phyloP scores from a whole-genome alignment of 345 rosid genomes.

The Camelina sativa region DNA sequence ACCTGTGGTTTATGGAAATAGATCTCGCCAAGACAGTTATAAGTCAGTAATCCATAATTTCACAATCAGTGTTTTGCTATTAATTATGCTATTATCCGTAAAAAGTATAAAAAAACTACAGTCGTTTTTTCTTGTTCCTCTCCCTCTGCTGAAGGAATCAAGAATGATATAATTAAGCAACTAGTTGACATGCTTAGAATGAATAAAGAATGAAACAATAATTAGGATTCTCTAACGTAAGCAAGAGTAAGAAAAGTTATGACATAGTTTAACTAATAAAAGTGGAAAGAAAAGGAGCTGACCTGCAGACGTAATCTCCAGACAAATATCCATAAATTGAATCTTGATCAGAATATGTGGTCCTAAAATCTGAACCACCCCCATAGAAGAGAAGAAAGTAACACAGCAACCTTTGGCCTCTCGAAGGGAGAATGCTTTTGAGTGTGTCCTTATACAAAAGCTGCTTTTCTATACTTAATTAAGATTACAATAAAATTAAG shows the following conservation, averaged over 20 bases:
- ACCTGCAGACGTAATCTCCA: constrained; percentile 44
- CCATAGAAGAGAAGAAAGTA: constrained; percentile 45
- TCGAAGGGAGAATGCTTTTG: constrained; percentile 42
- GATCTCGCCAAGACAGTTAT: not conserved
- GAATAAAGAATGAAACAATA: constrained; percentile 39
- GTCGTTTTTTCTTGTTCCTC: constrained; percentile 6
- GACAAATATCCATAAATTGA: constrained; percentile 40
- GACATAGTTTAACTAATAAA: constrained; percentile 41
- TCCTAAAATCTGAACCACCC: constrained; percentile 39
- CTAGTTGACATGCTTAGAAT: constrained; percentile 41
- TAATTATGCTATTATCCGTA: constrained; percentile 19
- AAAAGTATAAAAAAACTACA: not conserved
- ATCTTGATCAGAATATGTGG: constrained; percentile 44
- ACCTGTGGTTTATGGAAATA: constrained; percentile 3
- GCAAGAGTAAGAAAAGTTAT: constrained; percentile 41
- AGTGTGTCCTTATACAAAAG: constrained; percentile 41
- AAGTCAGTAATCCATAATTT: constrained; percentile 5
- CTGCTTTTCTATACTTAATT: constrained; percentile 35
- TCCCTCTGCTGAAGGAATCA: constrained; percentile 34
- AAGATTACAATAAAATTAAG: constrained; percentile 39
- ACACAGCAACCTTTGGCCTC: constrained; percentile 46
- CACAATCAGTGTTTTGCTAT: not conserved
- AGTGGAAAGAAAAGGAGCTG: constrained; percentile 33
- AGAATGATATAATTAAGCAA: constrained; percentile 31
- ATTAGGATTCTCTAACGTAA: constrained; percentile 45